These are phyloP conservation scores for Diaporthe vaccinii DNA, from an alignment of 2,329 filamentous ascomycete genomes.

Conservation along the genomic window DNA sequence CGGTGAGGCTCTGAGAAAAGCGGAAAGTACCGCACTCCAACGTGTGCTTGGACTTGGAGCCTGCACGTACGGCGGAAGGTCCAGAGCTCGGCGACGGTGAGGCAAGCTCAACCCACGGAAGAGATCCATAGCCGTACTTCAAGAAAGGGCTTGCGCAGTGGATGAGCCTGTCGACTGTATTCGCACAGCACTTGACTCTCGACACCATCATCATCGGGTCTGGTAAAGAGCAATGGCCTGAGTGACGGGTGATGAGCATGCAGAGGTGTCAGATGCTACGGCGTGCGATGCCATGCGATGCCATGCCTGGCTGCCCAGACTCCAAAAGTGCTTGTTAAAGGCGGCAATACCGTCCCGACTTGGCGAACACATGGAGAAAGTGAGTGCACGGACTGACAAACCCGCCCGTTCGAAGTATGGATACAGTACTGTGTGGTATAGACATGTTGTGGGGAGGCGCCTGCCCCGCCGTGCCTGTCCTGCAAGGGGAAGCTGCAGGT, in stretches of 20 bases:
- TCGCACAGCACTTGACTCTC: not conserved
- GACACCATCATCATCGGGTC: not conserved
- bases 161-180: not conserved
- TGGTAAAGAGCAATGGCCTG: not conserved
- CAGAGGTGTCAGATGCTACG: not conserved
- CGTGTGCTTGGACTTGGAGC: not conserved
- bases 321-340: constrained; percentile 6
- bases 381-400: not conserved
- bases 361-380: constrained; percentile 19
- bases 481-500: constrained; percentile 17
- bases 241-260: not conserved
- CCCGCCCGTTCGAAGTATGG: not conserved
- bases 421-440: not conserved
- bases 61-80: not conserved
- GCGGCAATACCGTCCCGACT: constrained; percentile 10
- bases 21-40: not conserved
- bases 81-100: not conserved
- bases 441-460: not conserved
- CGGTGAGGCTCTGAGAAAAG: not conserved
- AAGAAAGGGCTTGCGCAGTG: not conserved
- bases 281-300: not conserved
- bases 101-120: not conserved
- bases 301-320: constrained; percentile 24
- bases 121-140: not conserved
- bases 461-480: not conserved